Evolutionary conservation across 2,329 filamentous ascomycete genomes (phyloP).

Genomic region (Hymenoscyphus occultus): DNA sequence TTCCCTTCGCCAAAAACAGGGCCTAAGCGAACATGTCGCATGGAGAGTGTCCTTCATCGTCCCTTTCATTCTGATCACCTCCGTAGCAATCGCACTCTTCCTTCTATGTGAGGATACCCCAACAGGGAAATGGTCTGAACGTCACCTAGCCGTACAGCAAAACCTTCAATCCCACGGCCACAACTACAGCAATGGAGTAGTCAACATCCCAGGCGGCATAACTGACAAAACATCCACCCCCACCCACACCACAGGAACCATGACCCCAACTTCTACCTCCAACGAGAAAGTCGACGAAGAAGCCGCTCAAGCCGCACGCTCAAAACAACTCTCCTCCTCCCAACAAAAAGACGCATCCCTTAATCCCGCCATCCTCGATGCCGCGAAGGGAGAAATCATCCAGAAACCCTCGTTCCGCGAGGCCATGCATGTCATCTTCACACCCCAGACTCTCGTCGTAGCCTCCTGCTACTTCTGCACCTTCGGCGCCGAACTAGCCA

Average conservation of each 20-base stretch:
- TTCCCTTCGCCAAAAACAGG: conserved; percentile 59
- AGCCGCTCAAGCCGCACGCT: conserved; percentile 40
- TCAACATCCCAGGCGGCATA: conserved; percentile 34
- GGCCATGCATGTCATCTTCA: conserved; percentile 45
- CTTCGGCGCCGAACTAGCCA: conserved; percentile 60
- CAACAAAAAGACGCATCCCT: conserved; percentile 42
- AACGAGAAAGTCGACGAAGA: conserved; percentile 46
- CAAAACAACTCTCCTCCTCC: conserved; percentile 41
- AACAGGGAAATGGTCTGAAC: conserved; percentile 75
- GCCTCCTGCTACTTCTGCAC: conserved; percentile 59
- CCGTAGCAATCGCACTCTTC: conserved; percentile 65
- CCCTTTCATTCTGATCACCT: conserved; percentile 72
- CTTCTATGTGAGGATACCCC: conserved; percentile 78
- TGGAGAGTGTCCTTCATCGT: conserved; percentile 86
- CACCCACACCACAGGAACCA: not conserved
- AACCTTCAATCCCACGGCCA: conserved; percentile 45
- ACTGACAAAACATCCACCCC: conserved; percentile 20
- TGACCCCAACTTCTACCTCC: conserved; percentile 14
- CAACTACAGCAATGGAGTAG: conserved; percentile 38
- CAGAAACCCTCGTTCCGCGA: conserved; percentile 55
- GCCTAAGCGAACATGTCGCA: conserved; percentile 63
- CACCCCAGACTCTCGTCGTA: conserved; percentile 54
- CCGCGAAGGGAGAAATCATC: conserved; percentile 51
- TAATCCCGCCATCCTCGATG: conserved; percentile 50
- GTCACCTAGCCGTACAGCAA: conserved; percentile 46